Conservation (phyloP, 495 filamentous ascomycete species). For the Penicillium angulare region DNA sequence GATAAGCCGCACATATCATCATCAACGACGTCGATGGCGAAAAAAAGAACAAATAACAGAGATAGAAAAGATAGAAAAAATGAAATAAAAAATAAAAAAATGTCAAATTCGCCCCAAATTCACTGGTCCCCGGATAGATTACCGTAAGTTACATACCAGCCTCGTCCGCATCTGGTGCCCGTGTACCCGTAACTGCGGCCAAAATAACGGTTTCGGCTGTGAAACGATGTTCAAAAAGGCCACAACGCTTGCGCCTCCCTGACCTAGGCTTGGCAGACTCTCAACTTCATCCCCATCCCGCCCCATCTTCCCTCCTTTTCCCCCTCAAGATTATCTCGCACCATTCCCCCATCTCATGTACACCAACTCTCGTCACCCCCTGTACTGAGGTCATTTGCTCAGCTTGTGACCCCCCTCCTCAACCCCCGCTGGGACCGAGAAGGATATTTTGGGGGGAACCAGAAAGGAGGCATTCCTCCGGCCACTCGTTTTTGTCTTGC, state of each 20-base stretch:
- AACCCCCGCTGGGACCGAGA: constrained; percentile 27
- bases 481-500: constrained; percentile 45
- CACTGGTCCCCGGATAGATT: background rate
- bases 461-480: constrained; percentile 51
- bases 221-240: constrained; percentile 13
- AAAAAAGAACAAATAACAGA: too few species aligned
- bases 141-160: background rate
- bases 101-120: background rate
- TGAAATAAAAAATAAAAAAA: constrained; percentile 1
- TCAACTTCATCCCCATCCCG: constrained; percentile 36
- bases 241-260: constrained; percentile 41
- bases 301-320: constrained; percentile 23
- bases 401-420: constrained; percentile 27
- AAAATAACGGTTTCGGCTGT: constrained; percentile 25
- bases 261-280: constrained; percentile 45
- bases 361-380: constrained; percentile 22
- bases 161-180: background rate
- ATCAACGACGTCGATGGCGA: too few species aligned
- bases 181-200: background rate
- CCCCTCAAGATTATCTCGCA: constrained; percentile 1
- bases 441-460: constrained; percentile 31
- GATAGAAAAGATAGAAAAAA: background rate
- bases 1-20: too few species aligned
- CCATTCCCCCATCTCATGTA: constrained; percentile 15
- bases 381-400: constrained; percentile 33